Evolutionary conservation across 1,284 basidiomycete species (phyloP), one percentile per base, ranked within the genome.

Genomic region (Ceraceosorus guamensis): DNA sequence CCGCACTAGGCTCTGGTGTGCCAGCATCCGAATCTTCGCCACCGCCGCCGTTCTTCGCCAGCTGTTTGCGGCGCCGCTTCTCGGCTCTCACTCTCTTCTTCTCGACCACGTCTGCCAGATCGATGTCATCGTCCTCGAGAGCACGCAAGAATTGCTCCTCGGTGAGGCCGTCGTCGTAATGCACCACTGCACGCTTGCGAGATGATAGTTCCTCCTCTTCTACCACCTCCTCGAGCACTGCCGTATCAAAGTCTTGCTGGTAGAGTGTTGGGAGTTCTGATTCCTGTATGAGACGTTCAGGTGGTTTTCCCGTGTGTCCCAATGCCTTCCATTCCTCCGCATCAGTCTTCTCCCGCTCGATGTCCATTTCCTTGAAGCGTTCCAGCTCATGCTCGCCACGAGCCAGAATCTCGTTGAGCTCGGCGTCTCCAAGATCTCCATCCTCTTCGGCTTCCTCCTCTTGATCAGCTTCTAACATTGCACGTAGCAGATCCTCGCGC

Each of bases 391-490:
- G 80, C 13, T 97, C 92, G 6, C 81, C 83, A 60, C 95, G 87
- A 13, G 91, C 85, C 53, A 98, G 85, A 60, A 97, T 82, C 74
- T 91, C 87, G 78, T 99, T 99, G 65, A 98, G 83, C 77, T 98
- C 95, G 32, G 96, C 92, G 71, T 98, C 93, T 70, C 91, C 92
- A 82, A 95, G 88, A 74, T 96, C 91, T 44, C 90, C 90, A 57
- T 95, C 73, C 53, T 76, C 76, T 24, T 70, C 70, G 33, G 74
- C 75, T 7, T 76, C 76, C 24, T 77, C 75, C 34, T 73, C 70
- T 43, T 75, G 71, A 55, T 75, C 75, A 35, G 70, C 73, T 54
- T 77, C 76, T 43, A 77, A 62, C 65, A 63, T 60, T 77, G 86
- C 76, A 73, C 89, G 88, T 77, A 97, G 79, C 68, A 93, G 87